Evolutionary conservation across 352 stramenopile species (phyloP), one percentile per base, ranked within the genome.

Genomic region (Phytopythium aichiense): DNA sequence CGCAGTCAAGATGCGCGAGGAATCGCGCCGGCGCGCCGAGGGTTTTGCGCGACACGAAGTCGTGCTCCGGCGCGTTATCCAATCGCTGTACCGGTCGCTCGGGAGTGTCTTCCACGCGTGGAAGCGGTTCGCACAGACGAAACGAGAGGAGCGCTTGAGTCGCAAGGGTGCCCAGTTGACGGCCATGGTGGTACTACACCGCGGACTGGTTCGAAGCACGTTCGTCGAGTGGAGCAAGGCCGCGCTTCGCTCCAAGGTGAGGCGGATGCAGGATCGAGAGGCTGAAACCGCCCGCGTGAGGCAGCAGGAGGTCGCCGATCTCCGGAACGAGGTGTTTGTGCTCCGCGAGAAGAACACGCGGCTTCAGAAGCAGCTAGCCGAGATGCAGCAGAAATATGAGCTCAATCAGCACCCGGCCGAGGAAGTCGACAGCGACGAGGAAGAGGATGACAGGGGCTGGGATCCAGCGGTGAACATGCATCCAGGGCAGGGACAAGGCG

Each of bases 191-290:
- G 64, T 87, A 18, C 64, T 80, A 37, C 77, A 84, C 55, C 74
- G 75, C 9, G 75, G 75, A 4, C 75, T 79, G 30, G 60, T 79
- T 30, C 75, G 77, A 2, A 63, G 68, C n/a, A 66, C 77, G 13
- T 87, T 87, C 53, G 66, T 83, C 37, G 77, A 76, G 56, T 87
- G 77, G 77, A 79, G 65, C 60, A 81, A 81, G 57, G 58, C 52
- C 22, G 58, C 69, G 8, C 40, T 76, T 16, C 48, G 48, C 1
- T 52, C 53, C 25, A 72, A 72, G 25, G 58, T 76, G 13, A 65
- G 63, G 28, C 33, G 64, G n/a, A 60, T 84, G 45, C 59, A 72
- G 52, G 60, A 52, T 18, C 62, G 45, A 12, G 69, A 78, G 28
- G 45, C 49, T 1, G 58, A 70, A 33, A 40, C 45, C 13, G 65